Evolutionary conservation across 1,284 basidiomycete genomes (phyloP), one percentile per base, ranked within the genome.

Genomic region (Tetrapyrgos nigripes): DNA sequence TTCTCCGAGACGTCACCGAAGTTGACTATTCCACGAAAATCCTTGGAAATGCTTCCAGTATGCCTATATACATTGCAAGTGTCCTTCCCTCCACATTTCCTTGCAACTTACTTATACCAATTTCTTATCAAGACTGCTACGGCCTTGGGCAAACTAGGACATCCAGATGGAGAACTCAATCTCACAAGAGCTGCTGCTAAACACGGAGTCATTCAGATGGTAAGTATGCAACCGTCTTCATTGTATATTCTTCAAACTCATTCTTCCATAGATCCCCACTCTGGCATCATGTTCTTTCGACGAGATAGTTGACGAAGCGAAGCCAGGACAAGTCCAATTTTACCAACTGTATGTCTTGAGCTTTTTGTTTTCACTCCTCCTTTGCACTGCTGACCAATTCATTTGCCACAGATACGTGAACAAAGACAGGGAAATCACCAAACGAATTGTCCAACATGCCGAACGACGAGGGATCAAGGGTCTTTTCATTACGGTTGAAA

Each of bases 401-500:
- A 19, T 54, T n/a, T 48, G 8, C 31, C 8, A 5, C 61, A 89
- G 87, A 58, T 93, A 94, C 69, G 94, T 97, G 60, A 96, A 96
- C 78, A 86, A 87, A 65, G 92, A 97, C 68, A 82, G 93, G 26
- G 81, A 79, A 26, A 86, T 93, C 52, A 97, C 95, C 6, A 87
- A 89, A 73, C 86, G 88, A 61, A 86, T 94, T 56, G 91, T 97
- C 4, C 85, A 89, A 62, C 92, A 94, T 64, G 95, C 95, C 2
- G 92, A 93, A 70, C 76, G 84, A 62, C 83, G 93, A 4, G 94
- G 94, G 11, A 84, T 96, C 73, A 95, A 95, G 73, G 91, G 79
- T 5, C 77, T 96, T 10, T 96, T 96, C 75, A 94, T 96, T 70
- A 97, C 94, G 1, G 94, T 97, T n/a, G n/a, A n/a, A n/a, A n/a